A percentile compares a stretch with the other conserved stretches of the same genome.
Conservation (phyloP, 2,329 filamentous ascomycete genomes). For the Claviceps quebecensis region DNA sequence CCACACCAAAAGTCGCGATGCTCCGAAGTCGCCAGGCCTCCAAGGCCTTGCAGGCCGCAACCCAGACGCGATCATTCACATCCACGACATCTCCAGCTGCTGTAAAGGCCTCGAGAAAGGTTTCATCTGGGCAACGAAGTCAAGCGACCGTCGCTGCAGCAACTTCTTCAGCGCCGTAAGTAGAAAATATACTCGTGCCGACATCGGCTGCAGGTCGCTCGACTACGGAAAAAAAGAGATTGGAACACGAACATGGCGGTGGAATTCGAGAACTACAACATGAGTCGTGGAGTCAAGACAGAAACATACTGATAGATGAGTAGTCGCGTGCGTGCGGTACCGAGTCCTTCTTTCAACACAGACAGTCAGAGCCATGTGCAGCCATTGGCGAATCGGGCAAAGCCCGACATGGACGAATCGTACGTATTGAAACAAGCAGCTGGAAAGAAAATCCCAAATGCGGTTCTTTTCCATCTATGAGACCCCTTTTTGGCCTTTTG, state of each 20-base stretch:
- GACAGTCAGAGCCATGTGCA: constrained; percentile 47
- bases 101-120: constrained; percentile 25
- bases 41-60: constrained; percentile 31
- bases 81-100: constrained; percentile 23
- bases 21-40: constrained; percentile 33
- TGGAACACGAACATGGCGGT: background rate
- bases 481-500: no score
- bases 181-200: constrained; percentile 10
- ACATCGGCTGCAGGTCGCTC: constrained; percentile 5
- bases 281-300: no score
- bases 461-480: no score
- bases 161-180: constrained; percentile 36
- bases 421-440: constrained; percentile 33
- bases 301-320: constrained; percentile 2
- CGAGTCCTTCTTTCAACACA: constrained; percentile 48
- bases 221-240: background rate
- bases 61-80: constrained; percentile 26
- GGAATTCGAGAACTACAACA: background rate
- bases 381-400: constrained; percentile 46
- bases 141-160: constrained; percentile 35
- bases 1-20: constrained; percentile 22
- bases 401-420: constrained; percentile 65
- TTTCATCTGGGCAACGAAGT: constrained; percentile 28
- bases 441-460: background rate
- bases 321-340: constrained; percentile 37